Base-by-base conservation (phyloP, 768 basidiomycete species). In the Leccinum pellstonianum region DNA sequence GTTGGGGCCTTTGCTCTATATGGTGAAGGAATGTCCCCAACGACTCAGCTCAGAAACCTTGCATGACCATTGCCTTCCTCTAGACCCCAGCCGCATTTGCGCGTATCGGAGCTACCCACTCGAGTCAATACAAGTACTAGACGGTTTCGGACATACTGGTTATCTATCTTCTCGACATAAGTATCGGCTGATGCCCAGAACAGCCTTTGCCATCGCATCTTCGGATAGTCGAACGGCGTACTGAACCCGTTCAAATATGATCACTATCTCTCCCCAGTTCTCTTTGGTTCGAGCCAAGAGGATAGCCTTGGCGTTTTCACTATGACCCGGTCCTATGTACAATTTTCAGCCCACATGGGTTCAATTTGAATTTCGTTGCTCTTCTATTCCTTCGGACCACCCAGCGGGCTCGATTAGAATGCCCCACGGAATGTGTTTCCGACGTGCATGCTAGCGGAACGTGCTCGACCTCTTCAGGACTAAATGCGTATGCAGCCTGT, bases 291-390 rank as follows among this genome's bases (percentile, higher is more conserved):
- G 6, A n/a, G 27, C 57, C 25, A 37, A 51, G 49, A 19, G 4
- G 49, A 48, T 9, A 19, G 5, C 31, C 48, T 25, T 52, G 23
- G 25, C 23, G 43, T n/a, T 61, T 46, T 19, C 23, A 17, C 58
- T 15, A 7, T 31, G 46, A 48, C 38, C 25, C 27, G n/a, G 23
- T 35, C 38, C 23, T 8, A 3, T 23, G 53, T 17, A 41, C 38
- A 29, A 29, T n/a, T 43, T 21, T 49, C 35, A 15, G 11, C 19
- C 53, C 41, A 46, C 58, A 43, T 56, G 52, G 5, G 15, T 43
- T 55, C 52, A 60, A 60, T 65, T 64, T 59, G 23, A 64, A 58
- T 54, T 54, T 33, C 27, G n/a, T 21, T 19, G 38, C 43, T 50
- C 7, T 25, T 56, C 33, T 41, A 47, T 33, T 55, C 54, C 60